These are phyloP conservation scores for Vitis labrusca DNA, from an alignment of 164 flowering plant genomes.

Conservation along the genomic window DNA sequence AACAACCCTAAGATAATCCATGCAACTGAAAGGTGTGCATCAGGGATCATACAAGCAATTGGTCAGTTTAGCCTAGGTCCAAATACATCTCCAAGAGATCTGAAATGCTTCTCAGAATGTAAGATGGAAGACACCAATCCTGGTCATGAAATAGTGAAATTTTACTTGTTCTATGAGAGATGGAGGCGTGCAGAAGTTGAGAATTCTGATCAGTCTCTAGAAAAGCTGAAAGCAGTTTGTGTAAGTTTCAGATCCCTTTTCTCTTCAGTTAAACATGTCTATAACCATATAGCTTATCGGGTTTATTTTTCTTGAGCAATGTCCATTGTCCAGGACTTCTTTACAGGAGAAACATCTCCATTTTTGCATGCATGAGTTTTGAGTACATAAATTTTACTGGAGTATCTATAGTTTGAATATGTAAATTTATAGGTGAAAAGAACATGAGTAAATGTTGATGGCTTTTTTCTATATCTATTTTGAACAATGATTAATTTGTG, in stretches of 20 bases:
- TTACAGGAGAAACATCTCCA: no score
- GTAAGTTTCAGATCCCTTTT: conserved; percentile 27
- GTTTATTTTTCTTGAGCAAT: no score
- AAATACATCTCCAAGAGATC: conserved; percentile 46
- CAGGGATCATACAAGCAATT: conserved; percentile 57
- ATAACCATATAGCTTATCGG: no score
- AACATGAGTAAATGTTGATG: no score
- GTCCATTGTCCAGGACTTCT: no score
- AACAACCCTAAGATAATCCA: conserved; percentile 43
- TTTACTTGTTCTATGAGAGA: conserved; percentile 49
- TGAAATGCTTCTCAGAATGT: conserved; percentile 22
- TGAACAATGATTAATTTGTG: no score
- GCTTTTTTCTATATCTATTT: no score
- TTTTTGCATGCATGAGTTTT: no score
- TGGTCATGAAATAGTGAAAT: conserved; percentile 43
- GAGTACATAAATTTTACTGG: no score
- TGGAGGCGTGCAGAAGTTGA: conserved; percentile 53
- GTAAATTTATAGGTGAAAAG: no score
- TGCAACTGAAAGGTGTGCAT: conserved; percentile 59
- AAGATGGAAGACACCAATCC: conserved; percentile 31
- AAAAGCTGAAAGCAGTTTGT: conserved; percentile 27
- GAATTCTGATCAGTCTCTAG: conserved; percentile 31
- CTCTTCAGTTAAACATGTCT: neutral
- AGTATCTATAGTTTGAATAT: no score
- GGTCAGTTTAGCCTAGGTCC: conserved; percentile 48